Evolutionary conservation across 306 rosid genomes (phyloP), one percentile per base, ranked within the genome.

Genomic region (Hylodesmum podocarpum): DNA sequence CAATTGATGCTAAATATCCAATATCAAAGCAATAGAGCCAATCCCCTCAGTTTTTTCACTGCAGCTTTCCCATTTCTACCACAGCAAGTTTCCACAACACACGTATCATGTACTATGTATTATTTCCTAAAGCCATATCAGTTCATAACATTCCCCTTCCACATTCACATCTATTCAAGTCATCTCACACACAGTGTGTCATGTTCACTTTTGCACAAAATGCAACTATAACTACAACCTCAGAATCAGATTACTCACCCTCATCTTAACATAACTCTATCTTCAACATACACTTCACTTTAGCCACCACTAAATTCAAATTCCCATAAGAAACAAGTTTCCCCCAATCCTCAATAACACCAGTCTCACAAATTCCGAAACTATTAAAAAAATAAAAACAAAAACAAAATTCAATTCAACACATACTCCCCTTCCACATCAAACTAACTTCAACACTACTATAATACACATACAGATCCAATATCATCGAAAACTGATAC

Each of bases 211-310:
- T 25, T 5, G 9, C 47, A 64, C 31, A 8, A 34, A 16, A 18
- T 8, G 13, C 10, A 1, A 29, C 70, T 29, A 28, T 24, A 41
- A 43, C 57, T 18, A 46, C 27, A 54, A 29, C 59, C 39, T n/a
- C n/a, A n/a, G n/a, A n/a, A n/a, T n/a, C n/a, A n/a, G 12, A 25
- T 40, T 46, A 51, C 39, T 33, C 29, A 72, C 36, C 74, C 37
- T n/a, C 12, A 13, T 64, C 67, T 62, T 19, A 63, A 6, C n/a
- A 51, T 3, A 21, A 49, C 22, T 22, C 81, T 28, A 61, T 25
- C 66, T 68, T 75, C 80, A 18, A 21, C 14, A 70, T 4, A 69
- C 8, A 19, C 8, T 68, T n/a, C 68, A 75, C 12, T 70, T 39
- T 9, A 57, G 14, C 2, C 61, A 29, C 81, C 33, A 31, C 55